Evolutionary conservation across 768 basidiomycete genomes (phyloP), one percentile per base, ranked within the genome.

Genomic region (Suillus occidentalis): DNA sequence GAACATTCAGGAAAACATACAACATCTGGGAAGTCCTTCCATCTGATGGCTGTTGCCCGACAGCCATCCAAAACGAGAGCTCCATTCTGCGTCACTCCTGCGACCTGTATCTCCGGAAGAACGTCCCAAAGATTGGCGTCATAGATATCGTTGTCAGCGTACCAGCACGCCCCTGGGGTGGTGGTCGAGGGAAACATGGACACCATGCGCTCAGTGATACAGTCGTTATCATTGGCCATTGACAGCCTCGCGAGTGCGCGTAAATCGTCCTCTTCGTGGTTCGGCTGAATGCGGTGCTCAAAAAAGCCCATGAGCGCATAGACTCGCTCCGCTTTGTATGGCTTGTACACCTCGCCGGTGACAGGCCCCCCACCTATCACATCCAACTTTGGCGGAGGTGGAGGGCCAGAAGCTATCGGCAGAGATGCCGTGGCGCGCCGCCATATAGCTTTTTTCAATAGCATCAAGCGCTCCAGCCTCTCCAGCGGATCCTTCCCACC

Each of bases 251-350:
- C 70, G 0, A 71, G 65, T 31, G 70, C 70, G 4, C 55, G 67
- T 3, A 66, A 22, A 14, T 68, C 69, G 4, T 59, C 58, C 43
- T 71, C 70, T 2, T 36, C 22, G 9, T 34, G 58, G 31, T 52
- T 64, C 1, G 70, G 70, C 47, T 62, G 57, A 20, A 70, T 70
- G 13, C 70, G 63, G n/a, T 68, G 70, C 18, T 70, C 65, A 40
- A 70, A 71, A 40, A 71, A 71, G 8, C 70, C 70, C 70, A 70
- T 70, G 37, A 70, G 56, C 20, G 70, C 70, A 14, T 70, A 70
- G 1, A 36, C 34, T 36, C 34, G 34, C 34, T 36, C 34, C 34
- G 34, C 34, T 0, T 8, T 8, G 34, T 36, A 36, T 36, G 34
- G 34, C 34, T 7, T 8, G 22, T 71, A 70, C 8, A 59, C 56